A percentile compares a stretch with the other conserved stretches of the same genome.
These are phyloP conservation scores for Boletus sp. DNA, from an alignment of 768 basidiomycete genomes.

Conservation along the genomic window DNA sequence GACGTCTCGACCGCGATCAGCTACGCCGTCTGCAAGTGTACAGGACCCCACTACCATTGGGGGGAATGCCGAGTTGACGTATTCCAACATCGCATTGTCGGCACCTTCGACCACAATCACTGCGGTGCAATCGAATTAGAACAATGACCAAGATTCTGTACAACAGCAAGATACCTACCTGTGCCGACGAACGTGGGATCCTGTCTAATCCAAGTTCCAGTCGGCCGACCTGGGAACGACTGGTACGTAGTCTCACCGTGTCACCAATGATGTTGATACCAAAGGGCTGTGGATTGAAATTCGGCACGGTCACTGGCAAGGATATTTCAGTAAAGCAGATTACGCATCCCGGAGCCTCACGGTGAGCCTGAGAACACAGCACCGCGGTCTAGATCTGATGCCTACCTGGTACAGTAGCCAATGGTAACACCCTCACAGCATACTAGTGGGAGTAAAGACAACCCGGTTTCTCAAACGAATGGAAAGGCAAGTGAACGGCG, in stretches of 20 bases:
- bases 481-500: neutral
- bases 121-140: neutral
- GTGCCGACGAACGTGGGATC: conserved; percentile 39
- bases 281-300: conserved; percentile 40
- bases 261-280: conserved; percentile 43
- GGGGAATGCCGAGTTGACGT: conserved; percentile 2
- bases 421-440: conserved; percentile 3
- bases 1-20: neutral
- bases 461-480: neutral
- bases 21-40: conserved; percentile 2
- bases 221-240: conserved; percentile 32
- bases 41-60: conserved; percentile 14
- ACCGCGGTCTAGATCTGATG: neutral
- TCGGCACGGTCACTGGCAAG: conserved; percentile 40
- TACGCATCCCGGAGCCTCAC: neutral
- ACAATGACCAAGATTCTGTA: too few relatives aligned
- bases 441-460: neutral
- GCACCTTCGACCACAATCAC: conserved; percentile 5
- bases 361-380: neutral
- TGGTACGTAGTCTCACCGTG: conserved; percentile 44
- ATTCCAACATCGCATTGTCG: conserved; percentile 4
- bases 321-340: conserved; percentile 25
- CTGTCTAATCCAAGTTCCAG: conserved; percentile 24
- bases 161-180: conserved; percentile 22
- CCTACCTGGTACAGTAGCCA: conserved; percentile 4